Percentiles rank a stretch among this genome's conserved stretches.
phyloP scores from a whole-genome alignment of 768 basidiomycete genomes.

The Tricholoma sp. region DNA sequence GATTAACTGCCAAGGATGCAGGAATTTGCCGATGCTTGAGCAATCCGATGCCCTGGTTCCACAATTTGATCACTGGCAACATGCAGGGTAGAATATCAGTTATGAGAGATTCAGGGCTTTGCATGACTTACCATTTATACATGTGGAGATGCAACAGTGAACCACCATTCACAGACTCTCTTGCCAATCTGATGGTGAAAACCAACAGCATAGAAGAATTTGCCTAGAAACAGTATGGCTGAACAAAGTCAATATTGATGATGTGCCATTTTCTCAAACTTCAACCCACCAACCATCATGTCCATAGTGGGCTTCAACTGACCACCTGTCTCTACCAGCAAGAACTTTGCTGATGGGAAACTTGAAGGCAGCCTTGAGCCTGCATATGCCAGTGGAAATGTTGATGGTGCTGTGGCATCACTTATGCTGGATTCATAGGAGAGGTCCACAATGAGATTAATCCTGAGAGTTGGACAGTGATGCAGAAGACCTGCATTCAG shows the following conservation, averaged over 20 bases:
- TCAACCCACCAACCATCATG: slow-evolving; percentile 76
- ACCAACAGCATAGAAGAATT: slow-evolving; percentile 89
- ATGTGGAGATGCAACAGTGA: background rate
- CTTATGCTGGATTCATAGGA: slow-evolving; percentile 81
- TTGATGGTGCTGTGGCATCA: slow-evolving; percentile 49
- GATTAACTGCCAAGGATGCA: slow-evolving; percentile 98
- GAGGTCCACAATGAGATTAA: slow-evolving; percentile 65
- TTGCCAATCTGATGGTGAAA: slow-evolving; percentile 95
- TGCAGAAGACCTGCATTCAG: slow-evolving; percentile 56
- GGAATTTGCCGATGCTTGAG: slow-evolving; percentile 92
- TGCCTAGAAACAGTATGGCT: slow-evolving; percentile 87
- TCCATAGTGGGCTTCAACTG: slow-evolving; percentile 72
- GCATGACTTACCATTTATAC: slow-evolving; percentile 42
- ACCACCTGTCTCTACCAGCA: slow-evolving; percentile 75
- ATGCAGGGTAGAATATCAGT: slow-evolving; percentile 80
- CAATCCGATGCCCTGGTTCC: slow-evolving; percentile 97
- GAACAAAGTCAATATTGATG: slow-evolving; percentile 82
- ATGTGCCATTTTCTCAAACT: slow-evolving; percentile 70
- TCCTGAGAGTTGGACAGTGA: slow-evolving; percentile 81
- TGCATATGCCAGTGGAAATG: slow-evolving; percentile 68
- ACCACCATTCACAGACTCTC: slow-evolving; percentile 55
- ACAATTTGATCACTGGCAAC: slow-evolving; percentile 95
- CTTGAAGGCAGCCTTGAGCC: slow-evolving; percentile 63
- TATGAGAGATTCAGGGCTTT: slow-evolving; percentile 85
- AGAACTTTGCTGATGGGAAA: slow-evolving; percentile 84